Percentiles rank a stretch among this genome's conserved stretches.
These are phyloP conservation scores for Crassisporium funariophilum DNA, from an alignment of 768 basidiomycete species.

Conservation along the genomic window DNA sequence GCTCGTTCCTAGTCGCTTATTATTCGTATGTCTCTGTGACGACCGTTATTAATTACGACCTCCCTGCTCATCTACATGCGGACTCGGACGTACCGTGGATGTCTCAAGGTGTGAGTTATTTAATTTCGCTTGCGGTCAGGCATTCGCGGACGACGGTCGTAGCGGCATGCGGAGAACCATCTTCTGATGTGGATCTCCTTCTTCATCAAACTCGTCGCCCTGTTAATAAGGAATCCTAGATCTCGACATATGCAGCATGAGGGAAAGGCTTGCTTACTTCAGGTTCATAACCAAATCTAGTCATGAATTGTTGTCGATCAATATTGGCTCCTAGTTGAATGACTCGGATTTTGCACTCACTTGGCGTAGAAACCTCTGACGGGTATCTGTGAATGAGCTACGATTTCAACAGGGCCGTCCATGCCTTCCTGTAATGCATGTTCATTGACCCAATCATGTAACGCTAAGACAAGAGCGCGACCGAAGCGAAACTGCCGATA, in stretches of 20 bases:
- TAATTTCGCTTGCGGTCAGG: no score
- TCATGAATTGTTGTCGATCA: conserved; percentile 23
- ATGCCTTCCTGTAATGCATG: conserved; percentile 36
- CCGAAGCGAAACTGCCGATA: conserved; percentile 70
- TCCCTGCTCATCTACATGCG: conserved; percentile 14
- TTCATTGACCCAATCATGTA: conserved; percentile 60
- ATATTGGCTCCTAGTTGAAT: conserved; percentile 4
- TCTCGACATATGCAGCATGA: conserved; percentile 20
- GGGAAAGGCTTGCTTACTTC: conserved; percentile 50
- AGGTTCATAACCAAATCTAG: conserved; percentile 67
- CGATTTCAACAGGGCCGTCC: conserved; percentile 41
- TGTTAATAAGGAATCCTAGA: conserved; percentile 35
- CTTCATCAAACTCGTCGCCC: conserved; percentile 79
- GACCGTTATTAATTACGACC: conserved; percentile 19
- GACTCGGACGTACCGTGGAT: conserved; percentile 9
- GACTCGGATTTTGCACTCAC: conserved; percentile 48
- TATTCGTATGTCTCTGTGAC: conserved; percentile 18
- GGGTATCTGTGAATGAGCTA: conserved; percentile 71
- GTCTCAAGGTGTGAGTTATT: no score
- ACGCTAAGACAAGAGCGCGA: conserved; percentile 58
- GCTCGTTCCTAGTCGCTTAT: conserved; percentile 10
- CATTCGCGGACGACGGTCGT: conserved; percentile 5
- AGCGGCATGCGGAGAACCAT: conserved; percentile 64
- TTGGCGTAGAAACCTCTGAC: conserved; percentile 76
- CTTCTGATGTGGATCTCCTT: conserved; percentile 84